Evolutionary conservation across 2,329 filamentous ascomycete genomes (phyloP), one percentile per base, ranked within the genome.

Genomic region (Aspergillus neoniger): DNA sequence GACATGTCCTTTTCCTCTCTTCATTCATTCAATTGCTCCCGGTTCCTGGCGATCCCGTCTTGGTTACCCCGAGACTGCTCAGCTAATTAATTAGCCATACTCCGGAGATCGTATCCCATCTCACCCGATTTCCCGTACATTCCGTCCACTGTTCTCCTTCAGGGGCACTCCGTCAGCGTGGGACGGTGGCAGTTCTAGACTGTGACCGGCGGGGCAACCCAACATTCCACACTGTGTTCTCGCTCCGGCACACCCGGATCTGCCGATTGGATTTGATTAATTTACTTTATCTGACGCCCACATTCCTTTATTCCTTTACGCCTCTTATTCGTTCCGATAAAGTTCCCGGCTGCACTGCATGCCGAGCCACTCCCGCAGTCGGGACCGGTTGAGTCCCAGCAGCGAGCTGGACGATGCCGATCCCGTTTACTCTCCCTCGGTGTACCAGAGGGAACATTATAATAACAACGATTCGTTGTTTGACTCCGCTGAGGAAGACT

Each of bases 361-460:
- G 73, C 73, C 71, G 55, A 67, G 65, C 55, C 69, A 74, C 58
- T 71, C 72, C 39, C 70, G 69, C 60, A 74, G 70, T 63, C 72
- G 74, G 48, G 73, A 74, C 63, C 74, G 71, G 49, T 61, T 69
- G 58, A 63, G 67, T 65, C 66, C 65, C 63, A 63, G 61, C 65
- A 64, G 57, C 62, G 69, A 64, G 59, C 67, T 57, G 57, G 69
- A 36, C 32, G 32, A 66, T 47, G 48, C 41, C 23, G 51, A 66
- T 17, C 64, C 50, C 48, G 54, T 64, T 9, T 65, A 63, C 32
- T 63, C 21, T 61, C 59, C 47, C 23, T 47, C 17, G 15, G 15
- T 30, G 14, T 55, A 43, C 12, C 53, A 39, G 60, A 61, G 15
- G 47, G 64, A 8, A 55, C 60, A 28, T 38, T 50, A 15, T 12